These are phyloP conservation scores for Backusella australiensis DNA, from an alignment of 192 early-diverging fungal genomes.

Conservation along the genomic window DNA sequence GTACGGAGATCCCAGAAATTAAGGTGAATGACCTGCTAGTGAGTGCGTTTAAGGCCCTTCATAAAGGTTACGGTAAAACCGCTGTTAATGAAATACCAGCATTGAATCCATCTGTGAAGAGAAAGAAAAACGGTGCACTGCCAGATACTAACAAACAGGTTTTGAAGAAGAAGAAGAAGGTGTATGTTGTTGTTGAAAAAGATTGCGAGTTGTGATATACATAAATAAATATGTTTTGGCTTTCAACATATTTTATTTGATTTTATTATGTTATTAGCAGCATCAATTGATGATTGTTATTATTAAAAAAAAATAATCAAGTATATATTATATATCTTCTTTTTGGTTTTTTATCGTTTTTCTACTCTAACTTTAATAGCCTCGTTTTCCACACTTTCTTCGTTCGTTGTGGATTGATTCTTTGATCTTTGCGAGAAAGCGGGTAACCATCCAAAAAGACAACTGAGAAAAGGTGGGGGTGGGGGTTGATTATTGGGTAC, in stretches of 20 bases:
- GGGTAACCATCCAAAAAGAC: slow-evolving; percentile 12
- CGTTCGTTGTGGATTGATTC: background rate
- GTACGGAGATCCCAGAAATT: slow-evolving; percentile 10
- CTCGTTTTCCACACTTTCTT: background rate
- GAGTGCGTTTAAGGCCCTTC: slow-evolving; percentile 11
- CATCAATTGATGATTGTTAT: background rate
- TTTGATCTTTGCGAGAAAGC: background rate
- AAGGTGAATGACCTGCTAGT: slow-evolving; percentile 21
- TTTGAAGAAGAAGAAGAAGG: background rate
- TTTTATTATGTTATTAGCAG: background rate
- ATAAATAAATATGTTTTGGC: background rate
- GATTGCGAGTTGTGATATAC: background rate
- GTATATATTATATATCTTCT: background rate
- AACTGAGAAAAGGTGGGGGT: slow-evolving; percentile 4
- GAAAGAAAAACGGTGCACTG: background rate
- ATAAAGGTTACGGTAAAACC: slow-evolving; percentile 13
- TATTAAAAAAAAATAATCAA: background rate
- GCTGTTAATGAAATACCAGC: background rate
- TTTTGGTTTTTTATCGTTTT: background rate
- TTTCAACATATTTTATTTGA: background rate
- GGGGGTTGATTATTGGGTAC: slow-evolving; percentile 7
- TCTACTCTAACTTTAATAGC: background rate
- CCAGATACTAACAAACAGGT: background rate
- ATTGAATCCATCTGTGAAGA: background rate
- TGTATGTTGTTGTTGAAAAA: background rate